A percentile compares a stretch with the other conserved stretches of the same genome.
Conservation (phyloP, 345 rosid genomes). For the Citropsis articulata region DNA sequence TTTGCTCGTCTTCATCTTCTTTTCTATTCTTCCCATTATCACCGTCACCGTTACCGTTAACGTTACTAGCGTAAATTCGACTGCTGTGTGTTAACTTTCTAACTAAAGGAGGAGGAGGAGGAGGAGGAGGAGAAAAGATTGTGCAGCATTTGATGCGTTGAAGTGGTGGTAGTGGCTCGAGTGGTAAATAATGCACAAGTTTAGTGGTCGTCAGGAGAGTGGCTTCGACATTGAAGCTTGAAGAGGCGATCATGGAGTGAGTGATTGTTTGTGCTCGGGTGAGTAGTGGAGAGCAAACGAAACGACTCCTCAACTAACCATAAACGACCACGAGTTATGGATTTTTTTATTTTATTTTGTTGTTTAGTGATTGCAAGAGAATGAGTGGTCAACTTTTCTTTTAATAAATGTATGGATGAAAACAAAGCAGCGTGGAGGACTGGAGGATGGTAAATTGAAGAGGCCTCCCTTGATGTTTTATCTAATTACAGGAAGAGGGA, state of each 20-base stretch:
- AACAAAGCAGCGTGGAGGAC: neutral
- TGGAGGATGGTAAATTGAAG: no score
- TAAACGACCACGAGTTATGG: neutral
- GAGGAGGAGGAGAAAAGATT: neutral
- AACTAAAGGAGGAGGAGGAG: neutral
- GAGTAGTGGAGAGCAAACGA: neutral
- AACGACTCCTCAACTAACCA: neutral
- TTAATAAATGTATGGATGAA: neutral
- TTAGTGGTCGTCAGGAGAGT: neutral
- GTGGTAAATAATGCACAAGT: neutral
- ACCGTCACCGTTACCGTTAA: neutral
- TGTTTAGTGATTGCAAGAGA: neutral
- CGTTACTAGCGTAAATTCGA: neutral
- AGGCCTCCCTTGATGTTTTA: neutral
- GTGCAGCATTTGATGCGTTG: neutral
- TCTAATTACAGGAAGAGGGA: neutral
- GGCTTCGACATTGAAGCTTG: neutral
- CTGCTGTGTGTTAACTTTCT: neutral
- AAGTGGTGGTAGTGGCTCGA: neutral
- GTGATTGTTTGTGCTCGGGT: no score
- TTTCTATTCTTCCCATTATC: slow-evolving; percentile 5
- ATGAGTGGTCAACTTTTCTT: neutral
- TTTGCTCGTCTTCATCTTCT: slow-evolving; percentile 36
- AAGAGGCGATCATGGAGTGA: slow-evolving; percentile 4
- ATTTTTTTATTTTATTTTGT: neutral